Evolutionary conservation across 148 eudicot species (phyloP), one percentile per base, ranked within the genome.

Genomic region (Dianthus caryophyllus): DNA sequence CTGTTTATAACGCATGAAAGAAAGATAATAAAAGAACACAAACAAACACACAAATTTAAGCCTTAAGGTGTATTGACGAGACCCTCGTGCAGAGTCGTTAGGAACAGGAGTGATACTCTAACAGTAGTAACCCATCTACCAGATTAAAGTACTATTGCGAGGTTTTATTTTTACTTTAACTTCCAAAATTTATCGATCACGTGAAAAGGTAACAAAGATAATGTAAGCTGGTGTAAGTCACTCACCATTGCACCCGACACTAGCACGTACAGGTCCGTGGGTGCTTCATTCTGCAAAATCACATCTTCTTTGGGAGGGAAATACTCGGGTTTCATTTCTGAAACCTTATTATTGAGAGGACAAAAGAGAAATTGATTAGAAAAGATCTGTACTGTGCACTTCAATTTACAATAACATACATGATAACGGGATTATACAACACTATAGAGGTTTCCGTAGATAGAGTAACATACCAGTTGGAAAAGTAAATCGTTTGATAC

Each of bases 271-370:
- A 90, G 65, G 63, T 90, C 94, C 0, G 90, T 84, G 24, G 97
- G 88, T 60, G 97, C 88, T 80, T 90, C 97, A 76, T 90, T 90
- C 76, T 87, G 85, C 80, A 90, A 72, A 55, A 90, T 82, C 64
- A 90, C 90, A 73, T 90, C 94, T 82, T 90, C 97, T 75, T 71
- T 84, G 24, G 96, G 94, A 65, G 94, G 88, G 73, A 85, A 90
- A 67, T 90, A 90, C 82, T 87, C 96, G 5, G 90, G 82, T 76
- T 85, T 90, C 96, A 87, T 90, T 82, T 87, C 97, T 25, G 96
- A 67, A 58, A 87, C 96, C 96, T 89, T 72, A n/a, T 89, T 72
- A n/a, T 29, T 25, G 25, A 71, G 31, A 29, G 11, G 24, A 41
- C 12, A 41, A 66, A 30, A 44, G 6, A 44, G 15, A 64, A 13